phyloP scores from a whole-genome alignment of 306 rosid genomes.

The Castanea crenata region DNA sequence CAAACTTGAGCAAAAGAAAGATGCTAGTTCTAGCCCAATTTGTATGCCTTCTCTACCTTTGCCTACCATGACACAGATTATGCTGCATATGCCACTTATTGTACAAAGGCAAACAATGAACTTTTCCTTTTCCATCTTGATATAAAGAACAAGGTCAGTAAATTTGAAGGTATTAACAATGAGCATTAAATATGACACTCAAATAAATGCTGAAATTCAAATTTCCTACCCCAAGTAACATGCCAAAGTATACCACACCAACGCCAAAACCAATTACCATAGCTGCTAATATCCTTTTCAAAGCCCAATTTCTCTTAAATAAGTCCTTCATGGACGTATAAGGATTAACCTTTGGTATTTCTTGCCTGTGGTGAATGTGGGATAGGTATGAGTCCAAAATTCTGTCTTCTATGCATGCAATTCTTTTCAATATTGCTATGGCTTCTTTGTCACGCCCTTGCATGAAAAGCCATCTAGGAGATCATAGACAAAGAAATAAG shows the following conservation, averaged over 20 bases:
- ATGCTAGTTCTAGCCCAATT: constrained; percentile 26
- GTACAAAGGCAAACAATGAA: constrained; percentile 5
- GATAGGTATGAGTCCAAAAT: neutral
- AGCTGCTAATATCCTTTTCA: neutral
- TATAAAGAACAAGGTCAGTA: constrained; percentile 10
- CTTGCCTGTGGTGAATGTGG: constrained; percentile 8
- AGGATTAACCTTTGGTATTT: no score
- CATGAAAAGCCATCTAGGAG: constrained; percentile 31
- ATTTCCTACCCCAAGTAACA: constrained; percentile 42
- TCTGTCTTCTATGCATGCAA: neutral
- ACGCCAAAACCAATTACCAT: constrained; percentile 24
- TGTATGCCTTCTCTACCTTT: neutral
- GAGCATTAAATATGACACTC: constrained; percentile 32
- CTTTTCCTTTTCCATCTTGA: constrained; percentile 8
- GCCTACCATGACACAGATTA: constrained; percentile 13
- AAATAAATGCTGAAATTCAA: constrained; percentile 37
- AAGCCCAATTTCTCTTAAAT: neutral
- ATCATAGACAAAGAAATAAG: constrained; percentile 14
- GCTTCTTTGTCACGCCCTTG: constrained; percentile 3
- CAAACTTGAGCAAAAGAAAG: constrained; percentile 29
- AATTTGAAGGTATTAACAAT: constrained; percentile 36
- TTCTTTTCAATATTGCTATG: neutral
- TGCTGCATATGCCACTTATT: constrained; percentile 28
- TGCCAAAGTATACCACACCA: constrained; percentile 48
- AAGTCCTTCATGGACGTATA: no score